Evolutionary conservation across 2,329 filamentous ascomycete genomes (phyloP).

Genomic region (Alternaria conjuncta): DNA sequence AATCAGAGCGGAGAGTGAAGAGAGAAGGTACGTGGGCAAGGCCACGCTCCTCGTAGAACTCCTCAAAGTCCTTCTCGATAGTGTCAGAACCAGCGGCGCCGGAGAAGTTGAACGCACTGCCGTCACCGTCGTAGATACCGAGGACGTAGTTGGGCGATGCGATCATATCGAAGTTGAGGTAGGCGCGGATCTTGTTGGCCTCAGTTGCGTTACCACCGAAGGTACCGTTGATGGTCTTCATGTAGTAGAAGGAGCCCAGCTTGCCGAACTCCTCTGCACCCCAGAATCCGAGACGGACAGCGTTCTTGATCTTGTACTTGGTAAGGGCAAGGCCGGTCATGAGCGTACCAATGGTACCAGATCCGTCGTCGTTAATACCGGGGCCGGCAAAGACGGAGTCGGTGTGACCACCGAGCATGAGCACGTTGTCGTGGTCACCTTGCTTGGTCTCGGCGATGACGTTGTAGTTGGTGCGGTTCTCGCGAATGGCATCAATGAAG

Average conservation of each 20-base stretch:
- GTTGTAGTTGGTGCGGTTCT: slow-evolving; percentile 56
- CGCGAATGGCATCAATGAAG: slow-evolving; percentile 51
- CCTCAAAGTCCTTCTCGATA: slow-evolving; percentile 45
- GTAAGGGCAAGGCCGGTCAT: slow-evolving; percentile 49
- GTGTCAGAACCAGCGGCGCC: slow-evolving; percentile 45
- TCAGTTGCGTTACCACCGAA: slow-evolving; percentile 39
- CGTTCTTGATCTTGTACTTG: slow-evolving; percentile 50
- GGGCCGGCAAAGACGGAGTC: slow-evolving; percentile 52
- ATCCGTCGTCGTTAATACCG: slow-evolving; percentile 53
- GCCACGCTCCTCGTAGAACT: slow-evolving; percentile 46
- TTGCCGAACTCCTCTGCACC: slow-evolving; percentile 51
- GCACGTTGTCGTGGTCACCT: slow-evolving; percentile 51
- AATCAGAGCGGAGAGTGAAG: slow-evolving; percentile 50
- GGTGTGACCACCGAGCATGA: slow-evolving; percentile 50
- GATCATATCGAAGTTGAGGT: slow-evolving; percentile 55
- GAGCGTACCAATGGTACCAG: slow-evolving; percentile 48
- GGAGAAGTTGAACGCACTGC: slow-evolving; percentile 46
- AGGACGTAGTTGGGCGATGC: slow-evolving; percentile 50
- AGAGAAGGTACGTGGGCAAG: slow-evolving; percentile 41
- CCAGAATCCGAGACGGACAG: slow-evolving; percentile 51
- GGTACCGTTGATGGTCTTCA: slow-evolving; percentile 44
- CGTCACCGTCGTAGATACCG: slow-evolving; percentile 50
- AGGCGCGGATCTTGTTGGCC: slow-evolving; percentile 48
- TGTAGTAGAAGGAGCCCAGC: slow-evolving; percentile 49
- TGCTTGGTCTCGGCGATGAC: slow-evolving; percentile 48